Conservation (phyloP, 2,329 filamentous ascomycete species). For the Alternaria angustiovoidea region DNA sequence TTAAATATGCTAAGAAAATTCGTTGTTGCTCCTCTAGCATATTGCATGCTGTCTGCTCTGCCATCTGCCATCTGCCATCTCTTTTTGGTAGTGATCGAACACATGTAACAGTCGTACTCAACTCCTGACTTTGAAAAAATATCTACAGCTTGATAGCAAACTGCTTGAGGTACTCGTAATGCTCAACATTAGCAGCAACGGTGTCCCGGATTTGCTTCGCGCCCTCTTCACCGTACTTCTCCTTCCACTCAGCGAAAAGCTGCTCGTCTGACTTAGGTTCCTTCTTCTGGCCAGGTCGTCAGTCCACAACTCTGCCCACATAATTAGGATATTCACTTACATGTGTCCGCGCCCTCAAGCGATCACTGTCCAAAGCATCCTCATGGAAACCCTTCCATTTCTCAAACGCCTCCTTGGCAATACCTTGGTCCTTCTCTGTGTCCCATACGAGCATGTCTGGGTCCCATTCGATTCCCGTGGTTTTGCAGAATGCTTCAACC, state of each 20-base stretch:
- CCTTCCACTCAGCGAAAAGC: constrained; percentile 74
- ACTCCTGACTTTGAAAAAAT: too few species aligned
- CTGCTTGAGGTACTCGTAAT: constrained; percentile 84
- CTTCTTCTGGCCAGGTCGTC: constrained; percentile 58
- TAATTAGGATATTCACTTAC: constrained; percentile 51
- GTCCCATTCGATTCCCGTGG: constrained; percentile 78
- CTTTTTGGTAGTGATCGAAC: neutral
- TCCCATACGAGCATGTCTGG: constrained; percentile 87
- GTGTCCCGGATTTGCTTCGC: constrained; percentile 74
- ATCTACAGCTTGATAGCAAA: constrained; percentile 68
- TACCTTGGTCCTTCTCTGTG: constrained; percentile 72
- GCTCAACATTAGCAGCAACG: constrained; percentile 73
- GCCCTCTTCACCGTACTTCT: constrained; percentile 77
- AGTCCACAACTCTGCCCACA: neutral
- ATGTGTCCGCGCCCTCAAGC: constrained; percentile 73
- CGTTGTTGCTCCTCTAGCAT: neutral
- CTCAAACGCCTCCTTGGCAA: constrained; percentile 80
- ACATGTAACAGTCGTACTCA: neutral
- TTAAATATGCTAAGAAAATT: neutral
- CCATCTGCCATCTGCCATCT: neutral
- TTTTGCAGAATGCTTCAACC: constrained; percentile 81
- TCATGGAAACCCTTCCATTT: constrained; percentile 99
- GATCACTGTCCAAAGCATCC: constrained; percentile 85
- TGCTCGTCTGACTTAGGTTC: constrained; percentile 70
- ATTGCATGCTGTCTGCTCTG: neutral